Percentiles rank a stretch among this genome's conserved stretches.
Conservation (phyloP, 305 asterid species). For the Petunia hybrid region DNA sequence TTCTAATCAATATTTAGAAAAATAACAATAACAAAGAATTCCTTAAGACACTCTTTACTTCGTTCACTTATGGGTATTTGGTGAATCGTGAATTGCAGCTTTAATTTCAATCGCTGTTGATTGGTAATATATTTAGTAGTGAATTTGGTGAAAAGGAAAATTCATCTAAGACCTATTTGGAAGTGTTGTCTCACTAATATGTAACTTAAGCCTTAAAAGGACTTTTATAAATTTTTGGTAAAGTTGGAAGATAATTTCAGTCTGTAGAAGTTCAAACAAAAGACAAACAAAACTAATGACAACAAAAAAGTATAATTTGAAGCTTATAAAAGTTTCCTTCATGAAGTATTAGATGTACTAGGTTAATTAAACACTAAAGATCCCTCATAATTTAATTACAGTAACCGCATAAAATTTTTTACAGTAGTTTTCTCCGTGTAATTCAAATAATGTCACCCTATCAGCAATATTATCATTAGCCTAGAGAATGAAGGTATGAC, state of each 20-base stretch:
- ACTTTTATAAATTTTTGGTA: not conserved
- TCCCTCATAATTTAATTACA: too few relatives aligned
- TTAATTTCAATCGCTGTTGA: not conserved
- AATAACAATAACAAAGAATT: too few relatives aligned
- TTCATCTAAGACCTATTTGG: not conserved
- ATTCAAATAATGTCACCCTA: too few relatives aligned
- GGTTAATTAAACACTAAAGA: too few relatives aligned
- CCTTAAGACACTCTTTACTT: too few relatives aligned
- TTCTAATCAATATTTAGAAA: not conserved
- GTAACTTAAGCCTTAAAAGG: not conserved
- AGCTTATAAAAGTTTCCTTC: too few relatives aligned
- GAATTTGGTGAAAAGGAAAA: slow-evolving; percentile 6
- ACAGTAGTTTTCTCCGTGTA: too few relatives aligned
- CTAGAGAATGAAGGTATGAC: too few relatives aligned
- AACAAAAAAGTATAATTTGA: not conserved
- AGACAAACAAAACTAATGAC: not conserved
- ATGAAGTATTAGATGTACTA: too few relatives aligned
- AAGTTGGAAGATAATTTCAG: not conserved
- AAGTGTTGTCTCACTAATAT: slow-evolving; percentile 8
- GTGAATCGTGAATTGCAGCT: not conserved
- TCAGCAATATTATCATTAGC: too few relatives aligned
- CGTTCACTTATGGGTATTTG: not conserved
- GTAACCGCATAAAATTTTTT: too few relatives aligned
- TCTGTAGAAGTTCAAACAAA: not conserved
- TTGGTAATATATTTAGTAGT: not conserved